phyloP scores from a whole-genome alignment of 345 rosid genomes.

The Toxicodendron radicans region DNA sequence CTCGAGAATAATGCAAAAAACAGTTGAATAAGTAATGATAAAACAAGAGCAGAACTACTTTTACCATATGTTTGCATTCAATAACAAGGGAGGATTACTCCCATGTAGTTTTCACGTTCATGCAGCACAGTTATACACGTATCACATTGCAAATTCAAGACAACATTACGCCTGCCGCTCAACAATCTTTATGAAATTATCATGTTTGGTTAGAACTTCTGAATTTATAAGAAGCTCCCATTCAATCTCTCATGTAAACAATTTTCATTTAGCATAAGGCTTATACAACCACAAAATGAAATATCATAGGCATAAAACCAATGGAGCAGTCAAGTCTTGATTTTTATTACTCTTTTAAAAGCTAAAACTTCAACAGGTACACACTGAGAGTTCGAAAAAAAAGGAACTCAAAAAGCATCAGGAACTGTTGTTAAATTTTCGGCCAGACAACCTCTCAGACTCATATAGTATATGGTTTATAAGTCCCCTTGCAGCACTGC shows the following conservation, averaged over 20 bases:
- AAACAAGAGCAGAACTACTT: not conserved
- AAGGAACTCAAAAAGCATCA: conserved; percentile 16
- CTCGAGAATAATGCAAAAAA: not conserved
- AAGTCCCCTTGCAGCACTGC: conserved; percentile 97
- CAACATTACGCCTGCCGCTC: too few species aligned
- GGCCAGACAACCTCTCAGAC: conserved; percentile 75
- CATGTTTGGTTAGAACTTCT: not conserved
- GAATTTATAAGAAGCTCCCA: not conserved
- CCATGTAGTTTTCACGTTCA: not conserved
- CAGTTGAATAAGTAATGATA: too few species aligned
- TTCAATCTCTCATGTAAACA: not conserved
- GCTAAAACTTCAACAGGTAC: not conserved
- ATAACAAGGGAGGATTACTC: not conserved
- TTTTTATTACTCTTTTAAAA: not conserved
- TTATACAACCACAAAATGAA: not conserved
- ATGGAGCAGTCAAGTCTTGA: not conserved
- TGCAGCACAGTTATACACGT: not conserved
- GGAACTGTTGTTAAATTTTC: conserved; percentile 59
- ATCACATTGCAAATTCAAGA: too few species aligned
- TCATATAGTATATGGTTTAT: conserved; percentile 87
- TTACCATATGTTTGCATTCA: not conserved
- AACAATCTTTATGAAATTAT: not conserved
- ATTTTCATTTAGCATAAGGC: not conserved
- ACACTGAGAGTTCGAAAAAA: not conserved
- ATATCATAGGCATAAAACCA: not conserved